Base-by-base conservation (phyloP, 805 yeast genomes). In the Ogataea sp. region DNA sequence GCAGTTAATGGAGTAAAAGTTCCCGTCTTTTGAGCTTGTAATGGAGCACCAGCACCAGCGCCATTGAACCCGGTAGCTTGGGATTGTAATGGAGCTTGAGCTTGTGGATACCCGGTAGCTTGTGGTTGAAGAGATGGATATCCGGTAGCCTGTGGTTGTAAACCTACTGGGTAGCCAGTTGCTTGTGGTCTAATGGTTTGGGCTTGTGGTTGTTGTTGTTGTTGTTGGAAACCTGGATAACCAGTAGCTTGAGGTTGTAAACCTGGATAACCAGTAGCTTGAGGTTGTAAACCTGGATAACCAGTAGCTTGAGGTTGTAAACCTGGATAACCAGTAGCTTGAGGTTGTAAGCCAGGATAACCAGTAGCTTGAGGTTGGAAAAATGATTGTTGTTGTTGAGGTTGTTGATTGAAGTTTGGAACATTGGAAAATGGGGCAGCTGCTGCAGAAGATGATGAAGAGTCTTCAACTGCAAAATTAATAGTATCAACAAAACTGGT, bases 401-500 rank as follows among this genome's bases (percentile, higher is more conserved):
- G 59, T 39, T 62, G 68, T 11, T 61, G 62, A 41, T 52, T 47
- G 32, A 52, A 59, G 14, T 37, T 42, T 13, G 39, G 36, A 23
- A 47, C 47, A 18, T 45, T 38, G 16, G 37, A 32, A 38, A 45
- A 42, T 2, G 46, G 45, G 15, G 45, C n/a, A n/a, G n/a, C n/a
- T n/a, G n/a, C n/a, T n/a, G n/a, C n/a, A n/a, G n/a, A n/a, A n/a
- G n/a, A n/a, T n/a, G n/a, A n/a, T n/a, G 37, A 24, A 8, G 39
- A 20, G 45, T 80, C 90, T 1, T 85, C 87, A 38, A 86, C 75
- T 38, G 78, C 70, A 55, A 88, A 82, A 51, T 78, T 83, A 51
- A 90, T 89, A 24, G 87, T 85, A 59, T 88, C 96, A 30, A 89
- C 89, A 62, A 89, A 83, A 43, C 93, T 82, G 43, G 80, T 74